A percentile compares a stretch with the other conserved stretches of the same genome.
These are phyloP conservation scores for Stipa capillata DNA, from an alignment of 176 grass and related monocot species.

Conservation along the genomic window DNA sequence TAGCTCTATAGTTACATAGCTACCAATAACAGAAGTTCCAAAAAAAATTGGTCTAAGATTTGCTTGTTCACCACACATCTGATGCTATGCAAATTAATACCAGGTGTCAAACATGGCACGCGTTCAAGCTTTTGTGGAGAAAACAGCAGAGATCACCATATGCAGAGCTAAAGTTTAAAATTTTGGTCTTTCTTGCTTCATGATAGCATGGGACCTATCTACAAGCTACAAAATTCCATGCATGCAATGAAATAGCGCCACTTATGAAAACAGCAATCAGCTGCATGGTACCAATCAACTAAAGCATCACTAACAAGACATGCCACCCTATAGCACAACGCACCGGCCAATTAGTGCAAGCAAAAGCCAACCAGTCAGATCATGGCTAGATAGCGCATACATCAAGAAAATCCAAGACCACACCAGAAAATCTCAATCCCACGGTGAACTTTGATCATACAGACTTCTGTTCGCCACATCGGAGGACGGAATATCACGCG, in stretches of 20 bases:
- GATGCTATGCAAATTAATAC: slow-evolving; percentile 1
- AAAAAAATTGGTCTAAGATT: not conserved
- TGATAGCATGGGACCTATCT: not conserved
- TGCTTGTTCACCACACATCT: not conserved
- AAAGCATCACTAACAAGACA: slow-evolving; percentile 5
- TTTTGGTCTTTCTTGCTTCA: not conserved
- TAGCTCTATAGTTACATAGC: not conserved
- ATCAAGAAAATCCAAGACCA: not conserved
- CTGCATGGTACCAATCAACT: not conserved
- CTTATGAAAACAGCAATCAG: not conserved
- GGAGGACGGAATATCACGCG: not conserved
- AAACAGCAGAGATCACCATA: not conserved
- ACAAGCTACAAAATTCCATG: not conserved
- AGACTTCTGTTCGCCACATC: not conserved
- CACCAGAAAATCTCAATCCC: not conserved
- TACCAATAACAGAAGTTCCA: slow-evolving; percentile 13
- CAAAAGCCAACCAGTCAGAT: not conserved
- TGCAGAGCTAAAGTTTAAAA: not conserved
- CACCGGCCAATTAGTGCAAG: not conserved
- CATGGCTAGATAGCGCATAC: not conserved
- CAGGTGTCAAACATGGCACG: not conserved
- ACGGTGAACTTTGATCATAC: not conserved
- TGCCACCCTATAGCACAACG: not conserved
- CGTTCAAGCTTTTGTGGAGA: not conserved
- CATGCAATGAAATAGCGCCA: slow-evolving; percentile 12